These are phyloP conservation scores for Vigna radiata DNA, from an alignment of 306 rosid species.

Conservation along the genomic window DNA sequence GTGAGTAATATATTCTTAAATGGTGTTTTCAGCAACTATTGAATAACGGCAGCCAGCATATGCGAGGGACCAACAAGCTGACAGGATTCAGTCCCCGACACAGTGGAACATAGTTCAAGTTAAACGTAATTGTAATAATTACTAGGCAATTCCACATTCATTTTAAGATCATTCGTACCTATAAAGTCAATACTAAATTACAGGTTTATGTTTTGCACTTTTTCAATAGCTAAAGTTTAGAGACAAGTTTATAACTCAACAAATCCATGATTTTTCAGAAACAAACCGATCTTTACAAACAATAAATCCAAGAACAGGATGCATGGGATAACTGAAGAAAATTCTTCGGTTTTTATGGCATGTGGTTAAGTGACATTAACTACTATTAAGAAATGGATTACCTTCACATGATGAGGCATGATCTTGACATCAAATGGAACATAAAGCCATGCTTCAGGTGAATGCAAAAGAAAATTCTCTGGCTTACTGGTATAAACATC, in stretches of 20 bases:
- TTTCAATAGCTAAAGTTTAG: conserved; percentile 2
- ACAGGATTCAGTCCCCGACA: conserved; percentile 11
- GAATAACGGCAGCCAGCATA: background rate
- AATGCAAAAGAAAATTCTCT: conserved; percentile 83
- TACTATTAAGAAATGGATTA: conserved; percentile 39
- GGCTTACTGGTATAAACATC: conserved; percentile 98
- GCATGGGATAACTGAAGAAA: conserved; percentile 18
- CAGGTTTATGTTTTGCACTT: background rate
- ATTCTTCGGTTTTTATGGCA: conserved; percentile 16
- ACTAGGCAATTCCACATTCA: conserved; percentile 9
- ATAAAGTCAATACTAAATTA: conserved; percentile 8
- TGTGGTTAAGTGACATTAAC: background rate
- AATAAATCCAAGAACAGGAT: conserved; percentile 17
- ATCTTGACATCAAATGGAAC: conserved; percentile 93
- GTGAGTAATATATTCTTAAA: conserved; percentile 5
- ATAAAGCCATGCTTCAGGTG: conserved; percentile 95
- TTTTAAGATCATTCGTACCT: conserved; percentile 18
- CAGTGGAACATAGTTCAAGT: background rate
- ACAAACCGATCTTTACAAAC: conserved; percentile 20
- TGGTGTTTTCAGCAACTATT: background rate
- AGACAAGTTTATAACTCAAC: conserved; percentile 7
- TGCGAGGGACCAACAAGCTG: background rate
- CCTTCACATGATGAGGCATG: conserved; percentile 99
- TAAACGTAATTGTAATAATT: conserved; percentile 10
- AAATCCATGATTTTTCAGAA: conserved; percentile 22